phyloP scores from a whole-genome alignment of 495 filamentous ascomycete species.

The Hypoxylon rickii region DNA sequence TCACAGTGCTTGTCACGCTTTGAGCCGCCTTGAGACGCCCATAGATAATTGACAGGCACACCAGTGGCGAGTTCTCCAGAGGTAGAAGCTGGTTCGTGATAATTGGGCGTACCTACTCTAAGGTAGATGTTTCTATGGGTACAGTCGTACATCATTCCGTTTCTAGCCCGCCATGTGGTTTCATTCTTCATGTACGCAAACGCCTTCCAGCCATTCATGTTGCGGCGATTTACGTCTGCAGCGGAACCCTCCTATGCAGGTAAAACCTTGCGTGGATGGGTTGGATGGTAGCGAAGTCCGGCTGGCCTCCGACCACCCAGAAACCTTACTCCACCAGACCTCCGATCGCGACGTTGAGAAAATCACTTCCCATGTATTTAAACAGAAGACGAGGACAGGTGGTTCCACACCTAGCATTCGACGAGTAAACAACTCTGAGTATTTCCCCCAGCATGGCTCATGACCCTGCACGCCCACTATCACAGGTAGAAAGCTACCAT shows the following conservation, averaged over 20 bases:
- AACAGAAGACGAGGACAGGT: background rate
- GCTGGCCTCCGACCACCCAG: conserved; percentile 27
- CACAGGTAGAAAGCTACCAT: conserved; percentile 11
- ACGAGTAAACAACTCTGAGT: background rate
- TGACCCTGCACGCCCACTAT: conserved; percentile 1
- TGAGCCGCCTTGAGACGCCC: no score
- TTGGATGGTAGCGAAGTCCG: conserved; percentile 19
- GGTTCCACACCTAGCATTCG: no score
- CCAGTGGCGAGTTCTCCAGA: no score
- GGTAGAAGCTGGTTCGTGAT: background rate
- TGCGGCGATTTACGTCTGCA: conserved; percentile 13
- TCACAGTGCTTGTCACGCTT: no score
- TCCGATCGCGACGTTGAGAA: conserved; percentile 13
- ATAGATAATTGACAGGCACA: no score
- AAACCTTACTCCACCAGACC: conserved; percentile 19
- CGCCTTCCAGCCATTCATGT: conserved; percentile 18
- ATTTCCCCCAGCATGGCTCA: conserved; percentile 15
- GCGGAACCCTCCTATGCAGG: conserved; percentile 19
- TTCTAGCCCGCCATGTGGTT: conserved; percentile 20
- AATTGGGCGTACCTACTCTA: background rate
- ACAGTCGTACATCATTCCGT: conserved; percentile 4
- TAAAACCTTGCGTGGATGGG: conserved; percentile 1
- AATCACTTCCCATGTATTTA: background rate
- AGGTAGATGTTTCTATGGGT: background rate
- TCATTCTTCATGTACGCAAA: conserved; percentile 5